Conservation (phyloP, 2,329 filamentous ascomycete genomes). For the Xylaria sp. region DNA sequence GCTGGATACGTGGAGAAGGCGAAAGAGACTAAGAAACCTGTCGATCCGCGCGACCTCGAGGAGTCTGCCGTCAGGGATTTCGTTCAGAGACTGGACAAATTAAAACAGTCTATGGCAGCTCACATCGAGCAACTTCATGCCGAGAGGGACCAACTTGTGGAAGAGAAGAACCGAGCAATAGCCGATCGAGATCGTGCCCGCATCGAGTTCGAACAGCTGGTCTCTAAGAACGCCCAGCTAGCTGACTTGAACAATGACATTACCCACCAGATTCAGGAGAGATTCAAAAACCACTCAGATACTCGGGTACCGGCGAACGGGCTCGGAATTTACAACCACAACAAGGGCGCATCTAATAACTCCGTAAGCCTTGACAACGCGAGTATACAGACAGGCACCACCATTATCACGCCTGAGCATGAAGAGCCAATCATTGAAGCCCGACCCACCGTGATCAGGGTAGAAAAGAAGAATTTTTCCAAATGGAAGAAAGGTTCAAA, state of each 20-base stretch:
- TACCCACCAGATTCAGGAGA: constrained; percentile 90
- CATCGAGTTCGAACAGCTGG: constrained; percentile 93
- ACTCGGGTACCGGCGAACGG: constrained; percentile 56
- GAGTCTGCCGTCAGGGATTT: constrained; percentile 91
- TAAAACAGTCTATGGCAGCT: constrained; percentile 64
- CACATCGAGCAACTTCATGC: constrained; percentile 65
- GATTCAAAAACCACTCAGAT: constrained; percentile 79
- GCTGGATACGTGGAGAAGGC: constrained; percentile 86
- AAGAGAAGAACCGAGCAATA: constrained; percentile 82
- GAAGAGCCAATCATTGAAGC: constrained; percentile 72
- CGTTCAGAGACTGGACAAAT: constrained; percentile 72
- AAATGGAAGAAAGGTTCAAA: constrained; percentile 99
- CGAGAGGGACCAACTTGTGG: constrained; percentile 80
- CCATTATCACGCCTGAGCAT: constrained; percentile 64
- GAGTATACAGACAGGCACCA: constrained; percentile 63
- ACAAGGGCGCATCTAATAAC: constrained; percentile 57
- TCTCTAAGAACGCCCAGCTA: constrained; percentile 91
- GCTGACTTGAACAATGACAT: constrained; percentile 95
- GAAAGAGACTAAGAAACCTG: constrained; percentile 78
- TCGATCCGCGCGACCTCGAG: constrained; percentile 83
- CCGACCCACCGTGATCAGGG: constrained; percentile 92
- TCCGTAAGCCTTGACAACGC: constrained; percentile 58
- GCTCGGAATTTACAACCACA: constrained; percentile 62
- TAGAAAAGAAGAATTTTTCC: constrained; percentile 95
- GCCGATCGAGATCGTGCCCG: constrained; percentile 91